Evolutionary conservation across 768 basidiomycete species (phyloP).

Genomic region (Boletus rex-veris): DNA sequence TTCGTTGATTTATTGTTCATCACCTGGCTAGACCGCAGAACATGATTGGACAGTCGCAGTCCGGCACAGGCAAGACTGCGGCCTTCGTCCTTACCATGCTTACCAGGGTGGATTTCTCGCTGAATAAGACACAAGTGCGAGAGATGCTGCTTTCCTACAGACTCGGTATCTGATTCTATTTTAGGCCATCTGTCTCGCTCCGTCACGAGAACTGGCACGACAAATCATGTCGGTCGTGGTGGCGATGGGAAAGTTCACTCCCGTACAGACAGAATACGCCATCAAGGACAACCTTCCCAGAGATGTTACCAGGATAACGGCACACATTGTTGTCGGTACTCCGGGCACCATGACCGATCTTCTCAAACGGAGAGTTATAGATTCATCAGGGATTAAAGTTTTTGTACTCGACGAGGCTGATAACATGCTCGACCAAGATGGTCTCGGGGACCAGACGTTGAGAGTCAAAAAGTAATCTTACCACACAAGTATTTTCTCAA

Average conservation of each 20-base stretch:
- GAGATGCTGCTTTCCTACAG: neutral
- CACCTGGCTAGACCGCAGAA: constrained; percentile 72
- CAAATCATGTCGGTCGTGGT: constrained; percentile 96
- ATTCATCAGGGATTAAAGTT: constrained; percentile 77
- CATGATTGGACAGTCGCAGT: constrained; percentile 99
- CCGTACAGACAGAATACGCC: constrained; percentile 90
- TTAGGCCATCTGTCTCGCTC: constrained; percentile 95
- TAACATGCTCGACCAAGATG: constrained; percentile 96
- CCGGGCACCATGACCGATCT: constrained; percentile 94
- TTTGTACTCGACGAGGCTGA: constrained; percentile 98
- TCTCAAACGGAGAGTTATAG: constrained; percentile 73
- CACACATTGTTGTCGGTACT: constrained; percentile 93
- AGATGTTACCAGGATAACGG: constrained; percentile 64
- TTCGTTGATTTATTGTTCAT: constrained; percentile 8
- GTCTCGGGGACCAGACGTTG: constrained; percentile 89
- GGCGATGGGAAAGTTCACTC: constrained; percentile 93
- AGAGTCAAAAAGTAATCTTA: constrained; percentile 83
- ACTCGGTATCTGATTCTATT: constrained; percentile 4
- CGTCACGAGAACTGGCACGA: constrained; percentile 92
- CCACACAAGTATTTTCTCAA: neutral
- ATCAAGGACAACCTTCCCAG: constrained; percentile 83
- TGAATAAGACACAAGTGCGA: constrained; percentile 78
- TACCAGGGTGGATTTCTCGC: constrained; percentile 82
- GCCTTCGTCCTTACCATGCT: constrained; percentile 98
- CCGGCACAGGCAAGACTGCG: constrained; percentile 98